phyloP scores from a whole-genome alignment of 164 flowering plant species.

The Annona cherimola region DNA sequence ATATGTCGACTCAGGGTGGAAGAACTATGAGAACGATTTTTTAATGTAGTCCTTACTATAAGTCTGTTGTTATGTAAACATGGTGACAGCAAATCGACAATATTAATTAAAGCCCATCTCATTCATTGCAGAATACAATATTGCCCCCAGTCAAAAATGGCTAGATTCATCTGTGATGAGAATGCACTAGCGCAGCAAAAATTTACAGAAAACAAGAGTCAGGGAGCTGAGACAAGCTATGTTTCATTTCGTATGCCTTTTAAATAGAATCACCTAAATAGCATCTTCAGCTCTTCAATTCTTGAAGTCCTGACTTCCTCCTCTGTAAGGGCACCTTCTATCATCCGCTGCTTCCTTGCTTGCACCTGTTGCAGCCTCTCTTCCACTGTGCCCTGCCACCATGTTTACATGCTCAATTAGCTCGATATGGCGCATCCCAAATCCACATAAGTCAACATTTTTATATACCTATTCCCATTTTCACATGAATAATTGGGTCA shows the following conservation, averaged over 20 bases:
- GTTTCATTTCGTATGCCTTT: neutral
- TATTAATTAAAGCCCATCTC: too few species aligned
- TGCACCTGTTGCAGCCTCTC: constrained; percentile 74
- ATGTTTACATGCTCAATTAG: neutral
- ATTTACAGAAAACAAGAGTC: neutral
- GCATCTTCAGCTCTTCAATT: constrained; percentile 80
- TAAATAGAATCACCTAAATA: constrained; percentile 40
- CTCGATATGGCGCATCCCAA: neutral
- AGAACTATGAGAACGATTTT: too few species aligned
- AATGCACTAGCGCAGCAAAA: neutral
- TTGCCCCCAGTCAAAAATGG: too few species aligned
- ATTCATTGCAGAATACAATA: too few species aligned
- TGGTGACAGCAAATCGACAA: too few species aligned
- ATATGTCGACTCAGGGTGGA: too few species aligned
- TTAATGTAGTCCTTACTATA: too few species aligned
- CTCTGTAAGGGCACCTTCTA: constrained; percentile 80
- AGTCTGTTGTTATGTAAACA: too few species aligned
- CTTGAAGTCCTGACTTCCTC: constrained; percentile 65
- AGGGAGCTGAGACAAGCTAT: neutral
- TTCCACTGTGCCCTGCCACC: constrained; percentile 63
- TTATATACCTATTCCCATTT: too few species aligned
- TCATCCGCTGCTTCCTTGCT: constrained; percentile 71
- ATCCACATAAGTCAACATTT: too few species aligned
- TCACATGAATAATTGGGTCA: too few species aligned
- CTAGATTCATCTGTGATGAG: neutral